Conservation (phyloP, 2,329 filamentous ascomycete species). For the Mycosphaerella sp. region DNA sequence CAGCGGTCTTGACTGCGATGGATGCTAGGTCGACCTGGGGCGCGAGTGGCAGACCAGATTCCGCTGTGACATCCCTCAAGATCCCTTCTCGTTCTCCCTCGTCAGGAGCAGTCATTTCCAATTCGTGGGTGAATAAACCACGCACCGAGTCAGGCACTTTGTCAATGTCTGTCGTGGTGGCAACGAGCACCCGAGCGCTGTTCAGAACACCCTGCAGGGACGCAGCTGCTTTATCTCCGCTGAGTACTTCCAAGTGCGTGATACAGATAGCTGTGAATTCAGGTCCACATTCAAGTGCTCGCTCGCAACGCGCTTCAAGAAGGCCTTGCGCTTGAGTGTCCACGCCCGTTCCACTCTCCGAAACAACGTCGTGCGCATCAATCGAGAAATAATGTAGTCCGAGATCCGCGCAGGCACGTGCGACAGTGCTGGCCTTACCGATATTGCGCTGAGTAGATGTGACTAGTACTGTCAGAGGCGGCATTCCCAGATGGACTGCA, state of each 20-base stretch:
- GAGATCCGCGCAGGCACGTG: slow-evolving; percentile 74
- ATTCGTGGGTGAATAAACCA: slow-evolving; percentile 87
- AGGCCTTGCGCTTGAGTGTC: slow-evolving; percentile 94
- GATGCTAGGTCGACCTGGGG: slow-evolving; percentile 75
- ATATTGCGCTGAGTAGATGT: slow-evolving; percentile 90
- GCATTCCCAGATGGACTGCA: slow-evolving; percentile 79
- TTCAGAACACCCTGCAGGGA: slow-evolving; percentile 76
- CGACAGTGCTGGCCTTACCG: slow-evolving; percentile 76
- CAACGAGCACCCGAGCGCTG: slow-evolving; percentile 76
- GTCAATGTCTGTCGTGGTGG: slow-evolving; percentile 91
- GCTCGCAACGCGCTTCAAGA: slow-evolving; percentile 76
- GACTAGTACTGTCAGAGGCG: slow-evolving; percentile 78
- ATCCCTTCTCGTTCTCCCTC: slow-evolving; percentile 89
- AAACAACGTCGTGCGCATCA: slow-evolving; percentile 87
- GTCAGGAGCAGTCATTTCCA: slow-evolving; percentile 88
- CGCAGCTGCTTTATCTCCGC: slow-evolving; percentile 80
- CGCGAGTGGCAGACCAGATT: slow-evolving; percentile 68
- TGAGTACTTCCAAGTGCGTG: slow-evolving; percentile 82
- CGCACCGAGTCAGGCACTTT: slow-evolving; percentile 87
- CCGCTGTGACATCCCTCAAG: slow-evolving; percentile 67
- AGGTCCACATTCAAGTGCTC: slow-evolving; percentile 80
- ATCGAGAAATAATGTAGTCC: slow-evolving; percentile 84
- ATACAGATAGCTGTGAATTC: slow-evolving; percentile 80
- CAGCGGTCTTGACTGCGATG: slow-evolving; percentile 90
- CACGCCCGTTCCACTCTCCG: slow-evolving; percentile 79